Base-by-base conservation (phyloP, 2,329 filamentous ascomycete species). In the Colletotrichum graminicola region DNA sequence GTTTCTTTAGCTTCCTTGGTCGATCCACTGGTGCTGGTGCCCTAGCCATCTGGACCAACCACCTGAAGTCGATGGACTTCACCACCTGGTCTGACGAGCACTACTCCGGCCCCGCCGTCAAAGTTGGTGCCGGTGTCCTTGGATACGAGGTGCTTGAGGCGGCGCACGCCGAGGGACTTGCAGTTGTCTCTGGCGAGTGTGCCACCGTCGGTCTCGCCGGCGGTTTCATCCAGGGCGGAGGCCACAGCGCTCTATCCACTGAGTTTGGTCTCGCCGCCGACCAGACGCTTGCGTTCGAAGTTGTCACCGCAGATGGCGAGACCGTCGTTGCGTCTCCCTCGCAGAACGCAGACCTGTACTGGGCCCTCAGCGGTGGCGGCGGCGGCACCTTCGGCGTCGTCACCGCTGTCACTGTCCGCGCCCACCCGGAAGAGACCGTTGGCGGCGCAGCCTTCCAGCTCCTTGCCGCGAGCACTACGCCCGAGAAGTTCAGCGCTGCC, bases 351-450 rank as follows among this genome's bases (percentile, higher is more conserved):
- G 87, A 89, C 59, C 78, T 90, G 2, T 89, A 86, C 77, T 90
- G 87, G 86, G 87, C 87, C 11, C 77, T 88, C 4, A 79, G 80
- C 65, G 85, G 86, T 16, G 86, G 86, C 11, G 86, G 87, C 3
- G 84, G 81, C 21, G 86, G 87, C 3, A 88, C 82, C 3, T 90
- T 84, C 73, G 88, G 82, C 1, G 80, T 89, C 1, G 84, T 89
- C 5, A 76, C 83, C 18, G 85, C 83, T 6, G 80, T 88, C 76
- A 88, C 86, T 1, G 78, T 82, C 36, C 87, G 86, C 72, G 83
- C 85, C 2, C 47, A 89, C 75, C 78, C 80, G 0, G 83, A 86
- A 66, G 77, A 77, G 5, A 77, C 79, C 0, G 81, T 85, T 2
- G 81, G 82, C 1, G 87, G 84, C 1, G 81, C 84, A 0, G 83